Evolutionary conservation across 352 stramenopile genomes (phyloP).

Genomic region (Globisporangium spiculum): DNA sequence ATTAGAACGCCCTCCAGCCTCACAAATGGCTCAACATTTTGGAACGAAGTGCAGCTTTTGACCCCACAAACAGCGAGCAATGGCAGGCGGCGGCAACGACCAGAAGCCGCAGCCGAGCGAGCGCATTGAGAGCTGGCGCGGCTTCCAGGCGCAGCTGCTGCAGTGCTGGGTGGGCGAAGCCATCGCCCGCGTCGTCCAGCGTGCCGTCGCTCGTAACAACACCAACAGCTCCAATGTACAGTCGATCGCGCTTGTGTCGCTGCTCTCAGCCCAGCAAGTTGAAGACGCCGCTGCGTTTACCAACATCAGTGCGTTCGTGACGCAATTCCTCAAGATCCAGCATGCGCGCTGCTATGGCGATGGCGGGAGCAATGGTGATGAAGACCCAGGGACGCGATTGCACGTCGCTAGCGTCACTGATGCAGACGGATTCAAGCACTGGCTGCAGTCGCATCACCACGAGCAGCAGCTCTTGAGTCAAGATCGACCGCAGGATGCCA

Average conservation of each 20-base stretch:
- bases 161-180: slow-evolving; percentile 43
- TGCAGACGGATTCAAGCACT: slow-evolving; percentile 1
- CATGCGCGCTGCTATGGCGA: neutral
- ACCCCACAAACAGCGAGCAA: neutral
- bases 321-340: slow-evolving; percentile 5
- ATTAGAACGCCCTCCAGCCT: neutral
- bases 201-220: slow-evolving; percentile 7
- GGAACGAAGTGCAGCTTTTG: neutral
- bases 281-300: neutral
- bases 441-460: slow-evolving; percentile 10
- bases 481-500: neutral
- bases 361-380: neutral
- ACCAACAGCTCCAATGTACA: neutral
- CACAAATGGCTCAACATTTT: neutral
- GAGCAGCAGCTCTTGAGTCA: neutral
- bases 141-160: slow-evolving; percentile 25
- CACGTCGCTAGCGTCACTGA: neutral
- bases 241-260: slow-evolving; percentile 20
- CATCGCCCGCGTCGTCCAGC: slow-evolving; percentile 34
- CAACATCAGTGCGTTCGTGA: slow-evolving; percentile 7
- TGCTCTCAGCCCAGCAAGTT: slow-evolving; percentile 13
- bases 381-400: neutral
- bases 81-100: neutral
- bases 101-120: neutral
- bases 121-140: slow-evolving; percentile 2